Percentiles rank a stretch among this genome's conserved stretches.
Conservation (phyloP, 371 early-diverging fungal species). For the Apophysomyces sp. region DNA sequence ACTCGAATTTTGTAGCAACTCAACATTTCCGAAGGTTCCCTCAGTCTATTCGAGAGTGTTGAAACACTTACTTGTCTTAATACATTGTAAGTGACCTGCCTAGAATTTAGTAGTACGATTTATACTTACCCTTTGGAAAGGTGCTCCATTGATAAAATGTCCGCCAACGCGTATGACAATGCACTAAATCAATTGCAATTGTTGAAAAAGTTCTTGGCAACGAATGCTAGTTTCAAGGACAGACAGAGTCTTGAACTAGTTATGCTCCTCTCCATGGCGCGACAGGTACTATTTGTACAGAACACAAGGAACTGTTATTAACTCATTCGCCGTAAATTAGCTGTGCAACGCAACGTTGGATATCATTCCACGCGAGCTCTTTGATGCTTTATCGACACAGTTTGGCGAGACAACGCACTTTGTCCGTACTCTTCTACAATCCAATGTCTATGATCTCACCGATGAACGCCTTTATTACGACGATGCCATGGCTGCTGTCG, state of each 20-base stretch:
- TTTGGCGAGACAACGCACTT: slow-evolving; percentile 13
- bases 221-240: slow-evolving; percentile 29
- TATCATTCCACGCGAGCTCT: slow-evolving; percentile 6
- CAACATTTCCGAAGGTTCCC: slow-evolving; percentile 49
- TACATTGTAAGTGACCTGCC: slow-evolving; percentile 42
- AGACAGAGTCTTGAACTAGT: slow-evolving; percentile 29
- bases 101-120: neutral
- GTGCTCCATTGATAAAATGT: slow-evolving; percentile 39
- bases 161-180: slow-evolving; percentile 37
- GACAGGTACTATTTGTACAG: slow-evolving; percentile 25
- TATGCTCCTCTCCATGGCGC: slow-evolving; percentile 28
- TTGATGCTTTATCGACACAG: neutral
- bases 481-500: slow-evolving; percentile 6
- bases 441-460: slow-evolving; percentile 11
- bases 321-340: neutral
- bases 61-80: slow-evolving; percentile 57
- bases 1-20: slow-evolving; percentile 15
- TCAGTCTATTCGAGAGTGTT: slow-evolving; percentile 57
- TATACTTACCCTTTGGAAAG: slow-evolving; percentile 7
- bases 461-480: slow-evolving; percentile 13
- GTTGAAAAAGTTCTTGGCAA: slow-evolving; percentile 26
- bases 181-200: slow-evolving; percentile 29
- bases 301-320: neutral
- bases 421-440: slow-evolving; percentile 7
- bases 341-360: neutral